Evolutionary conservation across 208 protist genomes (phyloP), one percentile per base, ranked within the genome.

Genomic region (Acanthamoeba lenticulata): DNA sequence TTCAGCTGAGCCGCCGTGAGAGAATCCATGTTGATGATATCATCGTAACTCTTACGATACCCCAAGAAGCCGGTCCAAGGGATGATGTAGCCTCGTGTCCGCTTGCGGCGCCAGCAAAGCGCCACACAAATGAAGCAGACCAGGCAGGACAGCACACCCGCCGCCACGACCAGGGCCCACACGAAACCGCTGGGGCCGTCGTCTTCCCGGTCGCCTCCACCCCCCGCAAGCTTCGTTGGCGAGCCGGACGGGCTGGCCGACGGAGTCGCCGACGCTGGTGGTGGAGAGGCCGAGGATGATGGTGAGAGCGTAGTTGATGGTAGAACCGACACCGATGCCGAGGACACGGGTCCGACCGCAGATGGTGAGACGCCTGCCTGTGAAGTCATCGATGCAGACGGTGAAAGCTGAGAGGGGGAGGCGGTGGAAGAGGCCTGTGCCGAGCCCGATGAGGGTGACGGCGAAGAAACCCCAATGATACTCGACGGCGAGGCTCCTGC

Each of bases 11-110:
- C 1, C 9, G 72, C 72, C 5, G 40, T 47, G 38, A 81, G 2
- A 1, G 36, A 49, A 27, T 81, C 72, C 72, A 81, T 81, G 72
- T 81, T 7, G 24, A 47, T 13, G 72, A 81, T 81, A 38, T 81
- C 72, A 9, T 81, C 38, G n/a, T 81, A 81, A 38, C 72, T 81
- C 72, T 81, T 81, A 1, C n/a, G 34, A 49, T 81, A 81, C 11
- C 72, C 72, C 38, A 81, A 27, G 11, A 81, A 2, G 72, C 72
- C 72, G 1, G 2, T 81, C 72, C 72, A 81, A 1, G 72, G 72
- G 42, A 81, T 19, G 40, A 81, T 81, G 72, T 42, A 81, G 32
- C 72, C 72, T n/a, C 72, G 72, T 38, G 24, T 19, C 40, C 32
- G 15, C 72, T 81, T 81, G 38, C 34, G 42, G n/a, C 40, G 40